Evolutionary conservation across 177 flowering plant genomes (phyloP).

Genomic region (Vitis hybrid): DNA sequence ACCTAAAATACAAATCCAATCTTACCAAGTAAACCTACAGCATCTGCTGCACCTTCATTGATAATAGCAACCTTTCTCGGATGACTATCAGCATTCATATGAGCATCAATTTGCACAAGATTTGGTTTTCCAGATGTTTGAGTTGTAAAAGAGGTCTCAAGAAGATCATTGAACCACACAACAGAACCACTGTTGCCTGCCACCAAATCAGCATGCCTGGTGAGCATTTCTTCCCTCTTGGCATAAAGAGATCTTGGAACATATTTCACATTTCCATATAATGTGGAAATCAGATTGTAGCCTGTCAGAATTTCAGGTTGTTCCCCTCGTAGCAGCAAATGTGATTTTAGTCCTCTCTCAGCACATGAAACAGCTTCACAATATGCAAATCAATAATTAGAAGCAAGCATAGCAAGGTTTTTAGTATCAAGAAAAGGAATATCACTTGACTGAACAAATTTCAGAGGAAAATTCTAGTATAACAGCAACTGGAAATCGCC

Average conservation of each 20-base stretch:
- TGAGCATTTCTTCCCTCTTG: conserved; percentile 73
- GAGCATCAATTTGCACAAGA: conserved; percentile 17
- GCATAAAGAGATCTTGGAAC: conserved; percentile 80
- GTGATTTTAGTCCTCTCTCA: conserved; percentile 84
- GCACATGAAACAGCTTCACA: conserved; percentile 89
- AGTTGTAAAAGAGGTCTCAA: conserved; percentile 26
- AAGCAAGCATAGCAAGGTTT: conserved; percentile 1
- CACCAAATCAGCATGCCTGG: conserved; percentile 54
- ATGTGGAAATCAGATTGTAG: conserved; percentile 72
- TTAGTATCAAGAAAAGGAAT: conserved; percentile 4
- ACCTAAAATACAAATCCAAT: not conserved
- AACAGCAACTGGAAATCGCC: conserved; percentile 17
- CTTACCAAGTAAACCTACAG: conserved; percentile 65
- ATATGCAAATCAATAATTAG: conserved; percentile 18
- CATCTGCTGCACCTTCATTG: conserved; percentile 95
- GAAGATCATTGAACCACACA: conserved; percentile 46
- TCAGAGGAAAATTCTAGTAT: not conserved
- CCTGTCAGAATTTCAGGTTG: conserved; percentile 81
- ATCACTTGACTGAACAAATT: not conserved
- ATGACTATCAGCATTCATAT: conserved; percentile 15
- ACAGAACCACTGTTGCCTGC: conserved; percentile 65
- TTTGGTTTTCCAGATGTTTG: conserved; percentile 13
- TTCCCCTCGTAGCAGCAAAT: conserved; percentile 92
- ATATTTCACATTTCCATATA: conserved; percentile 74
- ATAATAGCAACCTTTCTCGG: conserved; percentile 55